phyloP scores from a whole-genome alignment of 2,329 filamentous ascomycete genomes.

The Hypoxylon sp. region DNA sequence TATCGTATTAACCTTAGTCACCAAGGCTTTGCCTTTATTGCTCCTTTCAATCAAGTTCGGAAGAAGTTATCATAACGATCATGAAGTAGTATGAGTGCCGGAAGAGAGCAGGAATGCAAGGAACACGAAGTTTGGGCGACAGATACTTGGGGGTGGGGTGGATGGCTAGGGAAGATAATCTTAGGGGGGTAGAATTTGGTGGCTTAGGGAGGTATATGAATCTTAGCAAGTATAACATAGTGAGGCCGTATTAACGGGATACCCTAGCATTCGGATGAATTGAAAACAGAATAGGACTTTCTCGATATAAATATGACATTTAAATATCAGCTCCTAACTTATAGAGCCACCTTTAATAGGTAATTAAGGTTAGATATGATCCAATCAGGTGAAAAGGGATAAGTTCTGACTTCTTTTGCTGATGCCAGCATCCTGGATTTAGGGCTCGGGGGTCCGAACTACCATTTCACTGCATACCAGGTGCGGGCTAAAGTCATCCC shows the following conservation, averaged over 20 bases:
- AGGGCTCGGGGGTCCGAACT: neutral
- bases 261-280: neutral
- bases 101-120: neutral
- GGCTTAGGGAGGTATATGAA: neutral
- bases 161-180: neutral
- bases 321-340: neutral
- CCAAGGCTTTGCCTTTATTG: too few species aligned
- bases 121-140: too few species aligned
- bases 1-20: neutral
- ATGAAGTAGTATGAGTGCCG: neutral
- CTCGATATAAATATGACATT: neutral
- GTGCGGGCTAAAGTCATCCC: constrained; percentile 13
- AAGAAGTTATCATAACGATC: neutral
- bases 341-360: neutral
- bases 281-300: neutral
- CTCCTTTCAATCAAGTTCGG: too few species aligned
- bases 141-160: too few species aligned
- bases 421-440: constrained; percentile 11
- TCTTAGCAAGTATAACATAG: neutral
- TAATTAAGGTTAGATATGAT: neutral
- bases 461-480: constrained; percentile 5
- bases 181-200: neutral
- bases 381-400: neutral
- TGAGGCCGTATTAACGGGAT: neutral
- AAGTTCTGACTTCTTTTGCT: constrained; percentile 3